phyloP scores from a whole-genome alignment of 164 flowering plant species.

The Vitis rotundifolia region DNA sequence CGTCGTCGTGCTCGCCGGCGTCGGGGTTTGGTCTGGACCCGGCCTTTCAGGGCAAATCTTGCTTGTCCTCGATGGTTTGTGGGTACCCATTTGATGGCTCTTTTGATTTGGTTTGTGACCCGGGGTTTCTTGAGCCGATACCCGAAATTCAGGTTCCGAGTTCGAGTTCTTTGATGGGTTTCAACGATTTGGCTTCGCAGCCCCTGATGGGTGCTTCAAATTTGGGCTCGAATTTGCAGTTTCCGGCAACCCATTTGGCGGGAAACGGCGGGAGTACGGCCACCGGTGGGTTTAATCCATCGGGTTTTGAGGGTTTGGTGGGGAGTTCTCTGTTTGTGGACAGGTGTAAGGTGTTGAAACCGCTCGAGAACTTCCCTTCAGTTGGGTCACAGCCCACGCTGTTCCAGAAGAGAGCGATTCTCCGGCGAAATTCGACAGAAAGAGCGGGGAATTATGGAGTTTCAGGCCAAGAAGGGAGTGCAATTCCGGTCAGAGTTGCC shows the following conservation, averaged over 20 bases:
- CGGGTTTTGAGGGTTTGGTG: conserved; percentile 24
- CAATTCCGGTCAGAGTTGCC: conserved; percentile 6
- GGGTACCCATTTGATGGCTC: conserved; percentile 20
- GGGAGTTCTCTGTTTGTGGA: conserved; percentile 21
- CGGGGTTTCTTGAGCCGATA: conserved; percentile 9
- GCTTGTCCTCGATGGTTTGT: conserved; percentile 19
- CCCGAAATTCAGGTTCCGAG: conserved; percentile 12
- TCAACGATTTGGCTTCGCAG: conserved; percentile 8
- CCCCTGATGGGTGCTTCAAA: conserved; percentile 15
- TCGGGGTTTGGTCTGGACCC: conserved; percentile 24
- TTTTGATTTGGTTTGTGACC: conserved; percentile 27
- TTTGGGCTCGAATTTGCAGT: conserved; percentile 11
- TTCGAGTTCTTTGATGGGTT: conserved; percentile 21
- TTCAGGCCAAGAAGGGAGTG: conserved; percentile 10
- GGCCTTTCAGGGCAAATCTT: conserved; percentile 20
- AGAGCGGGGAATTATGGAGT: conserved; percentile 23
- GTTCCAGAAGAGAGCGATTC: conserved; percentile 42
- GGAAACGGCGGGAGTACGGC: background rate
- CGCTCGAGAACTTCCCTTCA: conserved; percentile 33
- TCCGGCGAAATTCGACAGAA: conserved; percentile 15
- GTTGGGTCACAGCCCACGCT: conserved; percentile 38
- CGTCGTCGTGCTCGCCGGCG: conserved; percentile 28
- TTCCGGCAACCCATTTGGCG: background rate
- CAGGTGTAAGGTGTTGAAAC: conserved; percentile 30
- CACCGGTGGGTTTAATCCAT: conserved; percentile 7